Base-by-base conservation (phyloP, 164 flowering plant species). In the Nelumbo lutea region DNA sequence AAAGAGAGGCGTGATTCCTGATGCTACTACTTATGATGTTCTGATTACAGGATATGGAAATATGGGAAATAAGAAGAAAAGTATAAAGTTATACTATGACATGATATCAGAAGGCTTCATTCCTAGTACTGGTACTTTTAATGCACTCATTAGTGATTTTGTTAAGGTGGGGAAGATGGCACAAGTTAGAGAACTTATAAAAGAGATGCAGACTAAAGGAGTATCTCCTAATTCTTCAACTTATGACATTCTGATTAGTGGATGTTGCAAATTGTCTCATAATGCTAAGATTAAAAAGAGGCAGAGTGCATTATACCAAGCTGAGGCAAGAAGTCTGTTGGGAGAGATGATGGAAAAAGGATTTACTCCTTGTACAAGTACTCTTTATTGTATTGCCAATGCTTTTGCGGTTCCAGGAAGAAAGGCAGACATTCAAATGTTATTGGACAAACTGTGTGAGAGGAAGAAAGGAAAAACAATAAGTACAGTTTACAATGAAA, bases 171-270 rank as follows among this genome's bases (percentile, higher is more conserved):
- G 89, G 63, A 88, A 79, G 78, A 92, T 95, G 97, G 75, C 59
- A 43, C 94, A 91, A 78, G 97, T 97, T 14, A 83, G 79, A 67
- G 97, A 91, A 78, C 89, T 95, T 62, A 52, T 90, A 79, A 87
- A 83, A 52, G 97, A 92, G 81, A 95, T 95, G 99, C 80, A 76
- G 74, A 61, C 65, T 9, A 83, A 93, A 83, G 96, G 91, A 2
- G 78, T 81, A 1, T 6, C 59, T 1, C 90, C 91, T 48, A 92
- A 81, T 77, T 82, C 91, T 72, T 85, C 93, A 61, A 90, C 97
- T 1, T 92, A 90, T 73, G 86, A 89, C 77, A 86, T 89, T 66
- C 76, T 95, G n/a, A 76, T 95, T 51, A 63, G 81, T 77, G 97
- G 99, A n/a, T 91, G 90, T 89, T 88, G 88, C 76, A 77, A 82